phyloP scores from a whole-genome alignment of 345 rosid genomes.

The Luvunga scandens region DNA sequence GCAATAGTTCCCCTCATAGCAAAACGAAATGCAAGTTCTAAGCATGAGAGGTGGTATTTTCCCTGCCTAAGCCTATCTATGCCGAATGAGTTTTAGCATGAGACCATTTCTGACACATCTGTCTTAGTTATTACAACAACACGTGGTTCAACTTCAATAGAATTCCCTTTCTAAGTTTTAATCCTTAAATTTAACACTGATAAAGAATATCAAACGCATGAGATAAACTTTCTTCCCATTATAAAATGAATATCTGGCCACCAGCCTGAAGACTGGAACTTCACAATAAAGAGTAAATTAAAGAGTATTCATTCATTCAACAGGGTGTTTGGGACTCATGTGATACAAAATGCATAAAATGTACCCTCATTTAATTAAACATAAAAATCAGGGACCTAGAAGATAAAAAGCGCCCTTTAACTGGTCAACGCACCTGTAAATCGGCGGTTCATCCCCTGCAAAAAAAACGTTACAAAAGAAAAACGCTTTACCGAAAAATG shows the following conservation, averaged over 20 bases:
- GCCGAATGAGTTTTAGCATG: not conserved
- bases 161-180: not conserved
- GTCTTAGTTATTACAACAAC: not conserved
- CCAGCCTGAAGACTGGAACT: no score
- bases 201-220: not conserved
- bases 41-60: not conserved
- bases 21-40: not conserved
- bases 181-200: not conserved
- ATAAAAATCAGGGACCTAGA: not conserved
- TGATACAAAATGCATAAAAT: not conserved
- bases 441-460: slow-evolving; percentile 16
- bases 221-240: not conserved
- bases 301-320: not conserved
- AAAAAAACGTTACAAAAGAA: no score
- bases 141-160: no score
- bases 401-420: not conserved
- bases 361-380: not conserved
- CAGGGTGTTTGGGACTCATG: not conserved
- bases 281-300: no score
- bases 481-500: not conserved
- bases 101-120: not conserved
- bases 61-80: not conserved
- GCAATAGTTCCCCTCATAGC: not conserved
- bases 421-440: slow-evolving; percentile 7
- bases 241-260: no score